These are phyloP conservation scores for Globisporangium paroecandrum DNA, from an alignment of 352 stramenopile species.

Conservation along the genomic window DNA sequence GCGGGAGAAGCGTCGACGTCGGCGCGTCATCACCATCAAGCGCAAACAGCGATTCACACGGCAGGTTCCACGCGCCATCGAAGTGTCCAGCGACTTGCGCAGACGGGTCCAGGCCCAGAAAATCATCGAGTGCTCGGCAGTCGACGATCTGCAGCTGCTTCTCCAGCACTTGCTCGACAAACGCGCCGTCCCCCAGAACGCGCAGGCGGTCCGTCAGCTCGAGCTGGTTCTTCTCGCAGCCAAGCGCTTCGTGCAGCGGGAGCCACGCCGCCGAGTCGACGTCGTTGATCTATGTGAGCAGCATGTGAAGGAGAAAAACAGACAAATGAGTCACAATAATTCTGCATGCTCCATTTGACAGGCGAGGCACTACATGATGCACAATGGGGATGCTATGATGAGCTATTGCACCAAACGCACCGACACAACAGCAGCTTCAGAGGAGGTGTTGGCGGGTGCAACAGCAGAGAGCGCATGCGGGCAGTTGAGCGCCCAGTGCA, in stretches of 20 bases:
- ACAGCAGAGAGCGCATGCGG: background rate
- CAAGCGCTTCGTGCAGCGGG: conserved; percentile 38
- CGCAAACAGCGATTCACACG: conserved; percentile 48
- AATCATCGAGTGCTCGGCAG: conserved; percentile 42
- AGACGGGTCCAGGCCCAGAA: conserved; percentile 37
- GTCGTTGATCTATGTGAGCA: conserved; percentile 18
- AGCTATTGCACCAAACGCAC: background rate
- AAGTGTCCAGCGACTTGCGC: conserved; percentile 57
- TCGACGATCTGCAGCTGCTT: conserved; percentile 47
- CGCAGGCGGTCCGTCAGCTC: conserved; percentile 23
- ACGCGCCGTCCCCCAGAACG: conserved; percentile 21
- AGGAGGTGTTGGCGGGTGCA: background rate
- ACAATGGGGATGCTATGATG: background rate
- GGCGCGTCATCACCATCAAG: conserved; percentile 22
- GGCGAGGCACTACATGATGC: background rate
- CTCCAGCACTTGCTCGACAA: conserved; percentile 31
- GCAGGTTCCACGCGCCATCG: conserved; percentile 41
- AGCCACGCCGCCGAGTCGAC: conserved; percentile 27
- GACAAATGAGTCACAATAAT: background rate
- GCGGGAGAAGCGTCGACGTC: conserved; percentile 32
- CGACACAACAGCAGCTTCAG: conserved; percentile 23
- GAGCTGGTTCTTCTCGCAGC: conserved; percentile 33
- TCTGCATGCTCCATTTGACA: background rate
- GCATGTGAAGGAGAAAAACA: background rate
- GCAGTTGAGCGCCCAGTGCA: conserved; percentile 45